These are phyloP conservation scores for Kwoniella dendrophila DNA, from an alignment of 768 basidiomycete genomes.

Conservation along the genomic window DNA sequence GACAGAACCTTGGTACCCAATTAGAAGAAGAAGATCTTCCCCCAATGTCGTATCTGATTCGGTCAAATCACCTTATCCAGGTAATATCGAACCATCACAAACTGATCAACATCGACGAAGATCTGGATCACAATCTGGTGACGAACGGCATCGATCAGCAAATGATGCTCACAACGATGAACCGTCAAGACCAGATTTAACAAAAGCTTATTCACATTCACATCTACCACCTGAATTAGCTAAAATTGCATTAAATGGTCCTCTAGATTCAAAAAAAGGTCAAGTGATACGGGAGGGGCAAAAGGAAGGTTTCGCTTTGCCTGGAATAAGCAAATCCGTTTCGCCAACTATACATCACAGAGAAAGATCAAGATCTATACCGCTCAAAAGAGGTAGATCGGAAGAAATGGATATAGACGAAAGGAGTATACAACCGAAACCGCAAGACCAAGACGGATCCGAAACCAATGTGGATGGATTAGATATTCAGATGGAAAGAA, in stretches of 20 bases:
- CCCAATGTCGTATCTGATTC: background rate
- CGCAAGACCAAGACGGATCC: no score
- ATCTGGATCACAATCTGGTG: slow-evolving; percentile 3
- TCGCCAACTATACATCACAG: no score
- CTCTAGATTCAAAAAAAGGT: background rate
- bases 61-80: background rate
- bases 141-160: background rate
- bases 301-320: background rate
- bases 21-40: slow-evolving; percentile 4
- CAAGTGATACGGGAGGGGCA: no score
- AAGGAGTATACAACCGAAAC: no score
- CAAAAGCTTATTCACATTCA: background rate
- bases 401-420: no score
- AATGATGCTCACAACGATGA: no score
- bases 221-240: slow-evolving; percentile 13
- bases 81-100: background rate
- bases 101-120: background rate
- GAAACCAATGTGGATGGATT: no score
- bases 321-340: background rate
- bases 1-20: background rate
- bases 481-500: slow-evolving; percentile 9
- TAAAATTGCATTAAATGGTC: background rate
- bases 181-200: background rate
- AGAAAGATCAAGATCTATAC: no score
- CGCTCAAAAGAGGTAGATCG: no score